These are phyloP conservation scores for Phytophthora meadii DNA, from an alignment of 352 stramenopile genomes.

Conservation along the genomic window DNA sequence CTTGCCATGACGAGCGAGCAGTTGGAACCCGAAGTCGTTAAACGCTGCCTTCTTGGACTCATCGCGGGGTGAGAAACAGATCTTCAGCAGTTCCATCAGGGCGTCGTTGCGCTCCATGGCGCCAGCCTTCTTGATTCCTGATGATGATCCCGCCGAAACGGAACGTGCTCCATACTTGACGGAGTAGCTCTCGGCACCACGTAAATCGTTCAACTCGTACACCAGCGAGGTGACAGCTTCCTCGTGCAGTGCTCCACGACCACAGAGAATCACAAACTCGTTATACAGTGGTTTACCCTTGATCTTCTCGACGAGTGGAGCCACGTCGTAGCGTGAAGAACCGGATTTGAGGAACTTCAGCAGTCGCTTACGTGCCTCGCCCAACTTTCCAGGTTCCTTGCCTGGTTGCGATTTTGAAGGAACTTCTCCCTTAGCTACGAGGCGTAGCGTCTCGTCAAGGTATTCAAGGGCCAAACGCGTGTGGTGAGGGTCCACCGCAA, in stretches of 20 bases:
- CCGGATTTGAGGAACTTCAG: slow-evolving; percentile 83
- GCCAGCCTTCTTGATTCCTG: slow-evolving; percentile 35
- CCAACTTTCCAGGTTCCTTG: slow-evolving; percentile 75
- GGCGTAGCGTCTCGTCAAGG: slow-evolving; percentile 82
- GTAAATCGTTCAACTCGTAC: slow-evolving; percentile 82
- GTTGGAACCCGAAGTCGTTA: slow-evolving; percentile 81
- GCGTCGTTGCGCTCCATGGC: slow-evolving; percentile 71
- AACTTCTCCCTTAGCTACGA: slow-evolving; percentile 69
- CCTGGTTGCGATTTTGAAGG: slow-evolving; percentile 86
- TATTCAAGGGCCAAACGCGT: slow-evolving; percentile 88
- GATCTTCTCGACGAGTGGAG: slow-evolving; percentile 77
- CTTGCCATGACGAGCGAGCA: slow-evolving; percentile 82
- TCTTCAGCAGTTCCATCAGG: slow-evolving; percentile 77
- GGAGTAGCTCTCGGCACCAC: slow-evolving; percentile 83
- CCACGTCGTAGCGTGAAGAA: slow-evolving; percentile 81
- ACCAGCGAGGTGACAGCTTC: slow-evolving; percentile 81
- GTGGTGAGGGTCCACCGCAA: slow-evolving; percentile 77
- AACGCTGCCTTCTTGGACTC: slow-evolving; percentile 85
- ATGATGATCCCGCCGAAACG: slow-evolving; percentile 21
- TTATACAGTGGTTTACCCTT: slow-evolving; percentile 80
- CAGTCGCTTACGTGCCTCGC: slow-evolving; percentile 79
- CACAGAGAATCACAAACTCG: slow-evolving; percentile 88
- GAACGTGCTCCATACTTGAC: slow-evolving; percentile 73
- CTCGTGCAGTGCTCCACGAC: slow-evolving; percentile 79
- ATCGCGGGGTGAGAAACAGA: slow-evolving; percentile 80